Conservation (phyloP, 2,329 filamentous ascomycete genomes). For the Fusarium sp. region DNA sequence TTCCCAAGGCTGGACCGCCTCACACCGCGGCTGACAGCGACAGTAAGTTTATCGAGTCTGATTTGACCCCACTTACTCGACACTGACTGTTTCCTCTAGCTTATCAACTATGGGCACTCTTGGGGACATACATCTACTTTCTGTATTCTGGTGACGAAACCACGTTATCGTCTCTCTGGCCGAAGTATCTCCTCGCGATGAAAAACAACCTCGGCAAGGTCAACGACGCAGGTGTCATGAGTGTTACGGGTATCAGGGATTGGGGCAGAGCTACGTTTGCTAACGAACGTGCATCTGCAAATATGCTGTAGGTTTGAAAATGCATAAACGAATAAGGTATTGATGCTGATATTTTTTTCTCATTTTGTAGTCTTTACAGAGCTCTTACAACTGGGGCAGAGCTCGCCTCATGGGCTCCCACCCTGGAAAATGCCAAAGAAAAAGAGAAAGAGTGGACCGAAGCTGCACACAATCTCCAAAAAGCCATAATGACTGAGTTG, state of each 20-base stretch:
- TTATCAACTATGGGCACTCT: neutral
- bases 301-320: slow-evolving; percentile 9
- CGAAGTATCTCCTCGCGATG: neutral
- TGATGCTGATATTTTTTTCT: neutral
- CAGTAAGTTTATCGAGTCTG: neutral
- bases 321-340: too few species aligned
- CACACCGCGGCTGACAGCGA: neutral
- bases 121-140: neutral
- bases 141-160: neutral
- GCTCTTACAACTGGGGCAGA: neutral
- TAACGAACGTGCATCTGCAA: slow-evolving; percentile 2
- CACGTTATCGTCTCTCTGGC: neutral
- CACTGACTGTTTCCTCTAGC: neutral
- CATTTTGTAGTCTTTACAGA: neutral
- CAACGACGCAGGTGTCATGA: neutral
- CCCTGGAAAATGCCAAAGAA: neutral
- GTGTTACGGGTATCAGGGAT: slow-evolving; percentile 24
- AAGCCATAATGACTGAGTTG: neutral
- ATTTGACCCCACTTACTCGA: neutral
- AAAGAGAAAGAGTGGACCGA: neutral
- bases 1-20: neutral
- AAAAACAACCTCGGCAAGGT: neutral
- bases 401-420: neutral
- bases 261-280: slow-evolving; percentile 14
- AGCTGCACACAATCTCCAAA: neutral